A percentile compares a stretch with the other conserved stretches of the same genome.
Conservation (phyloP, 31 red algal species). For the Bonnemaisonia californica region DNA sequence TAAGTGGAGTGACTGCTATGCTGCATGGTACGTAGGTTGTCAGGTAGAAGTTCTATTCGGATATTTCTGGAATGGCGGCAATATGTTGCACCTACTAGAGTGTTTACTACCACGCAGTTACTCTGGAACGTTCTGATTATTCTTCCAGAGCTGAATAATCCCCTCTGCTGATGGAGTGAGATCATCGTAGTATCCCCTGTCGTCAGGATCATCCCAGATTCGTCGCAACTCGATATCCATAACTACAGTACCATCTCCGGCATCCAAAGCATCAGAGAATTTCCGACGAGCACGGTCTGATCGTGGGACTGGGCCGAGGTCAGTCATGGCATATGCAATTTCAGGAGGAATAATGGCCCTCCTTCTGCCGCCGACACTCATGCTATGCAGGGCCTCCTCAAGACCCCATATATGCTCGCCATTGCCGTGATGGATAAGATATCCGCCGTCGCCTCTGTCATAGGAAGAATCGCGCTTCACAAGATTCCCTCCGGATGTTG, state of each 20-base stretch:
- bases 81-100: no score
- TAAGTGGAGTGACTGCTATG: no score
- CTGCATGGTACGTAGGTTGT: no score
- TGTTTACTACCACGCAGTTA: no score
- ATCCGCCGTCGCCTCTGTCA: slow-evolving; percentile 35
- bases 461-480: slow-evolving; percentile 63
- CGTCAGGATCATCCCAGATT: slow-evolving; percentile 71
- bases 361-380: slow-evolving; percentile 75
- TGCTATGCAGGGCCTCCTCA: slow-evolving; percentile 89
- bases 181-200: slow-evolving; percentile 78
- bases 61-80: no score
- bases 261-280: slow-evolving; percentile 56
- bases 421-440: slow-evolving; percentile 88
- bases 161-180: slow-evolving; percentile 58
- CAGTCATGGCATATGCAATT: slow-evolving; percentile 68
- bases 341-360: slow-evolving; percentile 78
- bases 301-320: slow-evolving; percentile 85
- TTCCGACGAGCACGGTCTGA: slow-evolving; percentile 37
- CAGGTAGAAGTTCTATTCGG: no score
- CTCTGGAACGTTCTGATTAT: no score
- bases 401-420: slow-evolving; percentile 84
- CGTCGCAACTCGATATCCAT: slow-evolving; percentile 69
- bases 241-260: slow-evolving; percentile 72
- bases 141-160: slow-evolving; percentile 34
- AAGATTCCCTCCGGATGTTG: slow-evolving; percentile 35